phyloP scores from a whole-genome alignment of 2,329 filamentous ascomycete species.

The Fusarium guadeloupense region DNA sequence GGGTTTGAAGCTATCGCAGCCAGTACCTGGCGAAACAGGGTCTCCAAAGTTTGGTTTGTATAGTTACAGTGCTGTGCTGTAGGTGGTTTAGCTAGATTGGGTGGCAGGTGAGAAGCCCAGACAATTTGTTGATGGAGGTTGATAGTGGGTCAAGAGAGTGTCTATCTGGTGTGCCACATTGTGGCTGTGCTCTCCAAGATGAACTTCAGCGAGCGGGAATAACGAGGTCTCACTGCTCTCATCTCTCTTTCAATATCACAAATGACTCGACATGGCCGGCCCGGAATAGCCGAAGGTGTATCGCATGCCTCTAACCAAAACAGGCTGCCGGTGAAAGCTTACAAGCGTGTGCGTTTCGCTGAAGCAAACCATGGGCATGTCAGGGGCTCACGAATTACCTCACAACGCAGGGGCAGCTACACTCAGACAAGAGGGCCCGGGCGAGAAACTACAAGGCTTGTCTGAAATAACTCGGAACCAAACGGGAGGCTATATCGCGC shows the following conservation, averaged over 20 bases:
- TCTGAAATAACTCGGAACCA: conserved; percentile 32
- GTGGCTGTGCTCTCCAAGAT: conserved; percentile 29
- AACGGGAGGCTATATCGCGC: conserved; percentile 18
- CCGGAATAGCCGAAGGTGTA: conserved; percentile 38
- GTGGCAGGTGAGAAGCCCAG: conserved; percentile 11
- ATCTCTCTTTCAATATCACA: conserved; percentile 4
- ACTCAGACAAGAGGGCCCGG: conserved; percentile 5
- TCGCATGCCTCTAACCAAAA: conserved; percentile 30
- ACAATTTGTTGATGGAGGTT: conserved; percentile 31
- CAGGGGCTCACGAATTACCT: conserved; percentile 24
- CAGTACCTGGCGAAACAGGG: conserved; percentile 13
- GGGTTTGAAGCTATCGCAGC: conserved; percentile 30
- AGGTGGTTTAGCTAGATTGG: conserved; percentile 23
- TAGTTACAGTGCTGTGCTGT: conserved; percentile 1
- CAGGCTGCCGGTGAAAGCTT: conserved; percentile 31
- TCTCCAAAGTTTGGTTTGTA: conserved; percentile 12
- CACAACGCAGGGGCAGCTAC: conserved; percentile 22
- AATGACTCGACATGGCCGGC: conserved; percentile 15
- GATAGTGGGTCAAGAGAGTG: conserved; percentile 28
- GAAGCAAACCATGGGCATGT: conserved; percentile 9
- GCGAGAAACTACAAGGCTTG: conserved; percentile 8
- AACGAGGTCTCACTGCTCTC: conserved; percentile 18
- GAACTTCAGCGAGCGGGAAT: conserved; percentile 19
- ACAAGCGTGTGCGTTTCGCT: conserved; percentile 11
- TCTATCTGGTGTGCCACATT: conserved; percentile 20